Evolutionary conservation across 2,329 filamentous ascomycete species (phyloP).

Genomic region (Thielaviopsis musarum): DNA sequence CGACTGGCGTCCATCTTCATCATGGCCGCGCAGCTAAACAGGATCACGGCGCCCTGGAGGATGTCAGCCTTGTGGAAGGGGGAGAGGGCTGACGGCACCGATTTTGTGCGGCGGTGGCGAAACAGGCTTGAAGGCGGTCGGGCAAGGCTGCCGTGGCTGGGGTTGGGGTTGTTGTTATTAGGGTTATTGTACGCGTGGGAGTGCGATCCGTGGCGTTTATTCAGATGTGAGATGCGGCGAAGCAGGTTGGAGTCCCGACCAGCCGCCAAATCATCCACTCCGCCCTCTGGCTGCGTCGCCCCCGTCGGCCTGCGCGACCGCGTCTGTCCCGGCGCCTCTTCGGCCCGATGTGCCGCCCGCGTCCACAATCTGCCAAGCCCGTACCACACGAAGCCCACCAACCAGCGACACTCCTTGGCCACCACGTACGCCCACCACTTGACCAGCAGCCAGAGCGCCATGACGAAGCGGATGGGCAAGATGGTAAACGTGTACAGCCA

Average conservation of each 20-base stretch:
- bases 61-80: slow-evolving; percentile 91
- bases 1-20: slow-evolving; percentile 88
- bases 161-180: no score
- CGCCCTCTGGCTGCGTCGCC: not conserved
- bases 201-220: slow-evolving; percentile 16
- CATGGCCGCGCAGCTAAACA: slow-evolving; percentile 67
- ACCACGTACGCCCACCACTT: slow-evolving; percentile 65
- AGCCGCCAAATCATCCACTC: no score
- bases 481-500: slow-evolving; percentile 98
- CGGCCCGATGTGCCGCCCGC: slow-evolving; percentile 17
- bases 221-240: slow-evolving; percentile 11
- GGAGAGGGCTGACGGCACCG: slow-evolving; percentile 66
- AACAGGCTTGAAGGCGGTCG: slow-evolving; percentile 15
- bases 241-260: slow-evolving; percentile 4
- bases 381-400: slow-evolving; percentile 61
- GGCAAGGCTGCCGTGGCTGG: not conserved
- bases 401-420: slow-evolving; percentile 52
- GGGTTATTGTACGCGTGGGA: slow-evolving; percentile 17
- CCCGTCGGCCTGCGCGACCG: not conserved
- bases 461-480: slow-evolving; percentile 70
- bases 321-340: not conserved
- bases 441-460: slow-evolving; percentile 59
- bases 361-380: slow-evolving; percentile 68
- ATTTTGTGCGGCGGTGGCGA: slow-evolving; percentile 60
- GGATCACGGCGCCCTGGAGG: slow-evolving; percentile 74